Base-by-base conservation (phyloP, 768 basidiomycete genomes). In the Tulasnella sp. region DNA sequence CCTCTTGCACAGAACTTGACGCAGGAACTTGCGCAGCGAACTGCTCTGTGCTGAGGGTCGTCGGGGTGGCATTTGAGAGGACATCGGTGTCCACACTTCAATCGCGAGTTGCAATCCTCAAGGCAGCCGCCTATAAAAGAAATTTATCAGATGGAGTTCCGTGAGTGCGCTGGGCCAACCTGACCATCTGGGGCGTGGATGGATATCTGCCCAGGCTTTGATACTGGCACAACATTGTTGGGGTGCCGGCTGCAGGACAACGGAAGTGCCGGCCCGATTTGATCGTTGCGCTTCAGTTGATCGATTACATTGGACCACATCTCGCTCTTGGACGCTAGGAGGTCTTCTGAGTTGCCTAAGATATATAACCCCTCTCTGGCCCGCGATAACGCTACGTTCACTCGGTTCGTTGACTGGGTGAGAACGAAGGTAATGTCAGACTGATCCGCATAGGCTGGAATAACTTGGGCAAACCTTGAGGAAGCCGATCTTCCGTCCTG, bases 341-440 rank as follows among this genome's bases (percentile, higher is more conserved):
- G 73, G 57, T 89, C 88, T 0, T 86, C 82, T 0, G 90, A 88
- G 75, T 93, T 92, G 32, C 93, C 93, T 4, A 94, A 83, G 42
- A 94, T 88, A 81, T 87, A 93, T 1, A 94, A 84, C 6, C 93
- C 93, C 79, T 94, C 89, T 71, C 88, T 87, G 3, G 93, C 92
- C 29, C 93, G 87, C 29, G 92, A 93, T 4, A 94, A 82, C 0
- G 93, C 91, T 51, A 93, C 93, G 74, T 85, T 90, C 2, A 86
- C 89, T 40, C 88, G 84, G 80, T 90, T 90, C 74, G 86, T 85
- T 0, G 88, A 90, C 89, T 90, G 80, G 15, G 39, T 15, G 39
- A 0, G 37, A 42, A 26, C 6, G 70, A 79, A 23, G 80, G 40
- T 10, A 44, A 23, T 74, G 51, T 51, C 7, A 51, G 51, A 51